Evolutionary conservation across 2,329 filamentous ascomycete species (phyloP).

Genomic region (Fusarium gaditjirri): DNA sequence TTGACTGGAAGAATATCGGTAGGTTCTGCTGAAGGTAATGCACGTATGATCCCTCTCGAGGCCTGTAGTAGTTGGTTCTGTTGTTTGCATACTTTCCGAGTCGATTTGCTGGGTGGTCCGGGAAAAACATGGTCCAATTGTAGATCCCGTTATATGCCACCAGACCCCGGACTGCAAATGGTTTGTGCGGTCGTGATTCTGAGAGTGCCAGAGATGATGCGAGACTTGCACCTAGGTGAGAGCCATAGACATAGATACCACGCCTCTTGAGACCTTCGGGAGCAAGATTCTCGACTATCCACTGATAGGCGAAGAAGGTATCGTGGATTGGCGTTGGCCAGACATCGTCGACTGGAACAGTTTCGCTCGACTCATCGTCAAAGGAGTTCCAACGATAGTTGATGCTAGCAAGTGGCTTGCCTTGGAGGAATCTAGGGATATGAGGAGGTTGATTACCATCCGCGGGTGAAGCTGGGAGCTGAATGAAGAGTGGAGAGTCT

Average conservation of each 20-base stretch:
- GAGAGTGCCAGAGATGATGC: constrained; percentile 68
- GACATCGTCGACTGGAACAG: constrained; percentile 39
- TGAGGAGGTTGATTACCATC: constrained; percentile 38
- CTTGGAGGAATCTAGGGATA: constrained; percentile 55
- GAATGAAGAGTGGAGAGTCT: constrained; percentile 61
- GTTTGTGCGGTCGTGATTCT: constrained; percentile 57
- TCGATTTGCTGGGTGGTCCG: constrained; percentile 60
- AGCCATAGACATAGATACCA: constrained; percentile 61
- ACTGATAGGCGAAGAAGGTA: constrained; percentile 62
- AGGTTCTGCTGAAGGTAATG: constrained; percentile 51
- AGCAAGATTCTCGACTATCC: constrained; percentile 59
- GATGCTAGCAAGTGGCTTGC: constrained; percentile 63
- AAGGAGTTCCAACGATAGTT: constrained; percentile 67
- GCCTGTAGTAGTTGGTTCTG: constrained; percentile 15
- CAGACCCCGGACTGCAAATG: constrained; percentile 63
- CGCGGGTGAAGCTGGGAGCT: constrained; percentile 63
- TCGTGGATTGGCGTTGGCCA: constrained; percentile 71
- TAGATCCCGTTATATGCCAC: constrained; percentile 70
- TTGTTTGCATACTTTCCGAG: constrained; percentile 29
- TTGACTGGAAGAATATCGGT: constrained; percentile 58
- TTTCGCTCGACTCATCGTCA: constrained; percentile 22
- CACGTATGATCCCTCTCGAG: constrained; percentile 50
- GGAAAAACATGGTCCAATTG: constrained; percentile 71
- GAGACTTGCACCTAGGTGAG: constrained; percentile 67
- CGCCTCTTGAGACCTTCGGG: constrained; percentile 52